Conservation (phyloP, 2,329 filamentous ascomycete species). For the Clathrospora elynae region DNA sequence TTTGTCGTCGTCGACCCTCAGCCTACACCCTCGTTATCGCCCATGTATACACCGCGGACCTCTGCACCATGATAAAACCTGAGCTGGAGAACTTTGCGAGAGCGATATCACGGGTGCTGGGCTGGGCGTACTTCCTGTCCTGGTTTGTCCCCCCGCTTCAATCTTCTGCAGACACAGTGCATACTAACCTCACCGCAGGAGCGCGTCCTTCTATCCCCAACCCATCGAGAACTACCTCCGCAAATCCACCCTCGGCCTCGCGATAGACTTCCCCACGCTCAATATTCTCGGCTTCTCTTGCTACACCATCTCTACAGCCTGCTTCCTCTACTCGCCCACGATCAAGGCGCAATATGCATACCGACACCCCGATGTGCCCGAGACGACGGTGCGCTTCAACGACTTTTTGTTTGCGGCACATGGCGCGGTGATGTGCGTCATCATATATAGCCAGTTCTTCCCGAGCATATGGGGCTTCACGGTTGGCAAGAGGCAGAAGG, state of each 20-base stretch:
- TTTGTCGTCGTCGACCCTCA: not conserved
- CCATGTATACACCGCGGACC: constrained; percentile 3
- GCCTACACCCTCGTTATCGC: constrained; percentile 5
- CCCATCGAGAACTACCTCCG: constrained; percentile 78
- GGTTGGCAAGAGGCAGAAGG: constrained; percentile 59
- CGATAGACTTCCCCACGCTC: constrained; percentile 83
- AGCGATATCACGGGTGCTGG: constrained; percentile 43
- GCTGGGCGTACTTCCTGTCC: constrained; percentile 46
- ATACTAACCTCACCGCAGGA: constrained; percentile 57
- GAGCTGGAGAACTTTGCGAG: constrained; percentile 37
- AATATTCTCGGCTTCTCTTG: constrained; percentile 74
- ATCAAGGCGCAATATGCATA: constrained; percentile 83
- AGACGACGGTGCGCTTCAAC: constrained; percentile 86
- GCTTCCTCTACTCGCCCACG: constrained; percentile 77
- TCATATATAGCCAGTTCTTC: constrained; percentile 80
- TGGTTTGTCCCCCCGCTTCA: constrained; percentile 29
- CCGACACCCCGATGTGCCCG: constrained; percentile 72
- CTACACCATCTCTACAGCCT: constrained; percentile 75
- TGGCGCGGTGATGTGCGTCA: constrained; percentile 70
- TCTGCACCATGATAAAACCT: constrained; percentile 10
- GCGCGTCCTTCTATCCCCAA: constrained; percentile 90
- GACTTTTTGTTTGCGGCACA: constrained; percentile 88
- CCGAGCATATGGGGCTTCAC: constrained; percentile 76
- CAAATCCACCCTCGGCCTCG: constrained; percentile 78
- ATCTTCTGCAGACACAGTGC: not conserved